Base-by-base conservation (phyloP, 306 rosid species). In the Ormosia semicastrata region DNA sequence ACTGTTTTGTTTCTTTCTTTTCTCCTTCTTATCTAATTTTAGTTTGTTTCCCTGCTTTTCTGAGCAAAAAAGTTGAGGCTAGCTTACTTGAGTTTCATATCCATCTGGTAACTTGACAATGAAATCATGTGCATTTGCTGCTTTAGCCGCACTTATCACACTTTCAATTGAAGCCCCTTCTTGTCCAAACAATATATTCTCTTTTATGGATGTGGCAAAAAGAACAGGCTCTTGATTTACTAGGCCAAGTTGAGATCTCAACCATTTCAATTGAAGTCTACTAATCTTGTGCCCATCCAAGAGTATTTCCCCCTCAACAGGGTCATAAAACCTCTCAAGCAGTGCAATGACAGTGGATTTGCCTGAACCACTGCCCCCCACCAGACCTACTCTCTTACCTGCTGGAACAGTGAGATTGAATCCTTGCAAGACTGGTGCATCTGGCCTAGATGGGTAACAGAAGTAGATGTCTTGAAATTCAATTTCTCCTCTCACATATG, bases 161-260 rank as follows among this genome's bases (percentile, higher is more conserved):
- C 80, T 89, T 12, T 94, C 98, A 89, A 89, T 90, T 62, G 97
- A 81, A 78, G 97, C 92, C 17, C 94, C 97, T 78, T 95, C 97
- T 82, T 95, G 93, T 53, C 97, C 97, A 40, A 93, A 93, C 87
- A 93, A 69, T 74, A 94, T 91, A 76, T 91, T 91, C 80, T 95
- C 95, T 80, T 86, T 87, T 65, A 95, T 89, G 60, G 97, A 84
- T 69, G 98, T 95, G 74, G 98, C 97, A 75, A 93, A 95, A 66
- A 95, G 97, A 83, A 93, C 94, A 60, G 97, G 97, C 73, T 95
- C 98, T 82, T 95, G 97, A 79, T 91, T 93, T 56, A 95, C 98
- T 15, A 93, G 72, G 39, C 97, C 97, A 46, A 95, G 60, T 54
- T 95, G 92, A 73, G 97, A 95, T 86, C 98, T 88, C 86, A 89